Percentiles rank a stretch among this genome's conserved stretches.
phyloP scores from a whole-genome alignment of 257 asterid genomes.

The Voacanga thouarsii region DNA sequence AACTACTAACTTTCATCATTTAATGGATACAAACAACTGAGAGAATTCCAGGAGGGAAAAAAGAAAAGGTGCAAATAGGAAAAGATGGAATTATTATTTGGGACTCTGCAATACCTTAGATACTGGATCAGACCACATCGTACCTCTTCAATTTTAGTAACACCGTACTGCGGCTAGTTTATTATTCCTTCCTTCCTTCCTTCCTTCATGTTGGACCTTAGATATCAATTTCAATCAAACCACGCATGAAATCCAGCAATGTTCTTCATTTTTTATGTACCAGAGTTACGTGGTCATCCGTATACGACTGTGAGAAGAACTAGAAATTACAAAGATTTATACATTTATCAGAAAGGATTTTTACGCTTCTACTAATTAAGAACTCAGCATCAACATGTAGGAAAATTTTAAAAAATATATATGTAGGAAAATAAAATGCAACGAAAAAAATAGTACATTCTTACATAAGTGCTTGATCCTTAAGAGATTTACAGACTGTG shows the following conservation, averaged over 20 bases:
- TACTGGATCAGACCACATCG: slow-evolving; percentile 6
- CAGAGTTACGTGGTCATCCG: background rate
- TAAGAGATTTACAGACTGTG: background rate
- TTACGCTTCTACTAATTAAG: too few species aligned
- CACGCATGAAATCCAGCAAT: background rate
- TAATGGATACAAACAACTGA: too few species aligned
- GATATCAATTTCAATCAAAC: background rate
- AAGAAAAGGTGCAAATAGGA: too few species aligned
- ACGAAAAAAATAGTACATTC: background rate
- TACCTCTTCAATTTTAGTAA: slow-evolving; percentile 11
- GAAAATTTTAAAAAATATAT: too few species aligned
- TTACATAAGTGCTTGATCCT: background rate
- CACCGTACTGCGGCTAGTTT: background rate
- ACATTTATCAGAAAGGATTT: too few species aligned
- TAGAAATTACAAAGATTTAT: background rate
- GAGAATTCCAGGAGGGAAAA: too few species aligned
- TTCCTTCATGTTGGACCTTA: background rate
- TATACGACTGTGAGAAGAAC: background rate
- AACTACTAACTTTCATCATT: too few species aligned
- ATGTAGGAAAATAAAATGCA: background rate
- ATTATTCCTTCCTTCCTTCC: background rate
- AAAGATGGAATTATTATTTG: background rate
- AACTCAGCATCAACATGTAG: too few species aligned
- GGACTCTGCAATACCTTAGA: background rate
- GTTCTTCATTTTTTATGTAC: background rate